phyloP scores from a whole-genome alignment of 257 asterid species.

The Mentha longifolia region DNA sequence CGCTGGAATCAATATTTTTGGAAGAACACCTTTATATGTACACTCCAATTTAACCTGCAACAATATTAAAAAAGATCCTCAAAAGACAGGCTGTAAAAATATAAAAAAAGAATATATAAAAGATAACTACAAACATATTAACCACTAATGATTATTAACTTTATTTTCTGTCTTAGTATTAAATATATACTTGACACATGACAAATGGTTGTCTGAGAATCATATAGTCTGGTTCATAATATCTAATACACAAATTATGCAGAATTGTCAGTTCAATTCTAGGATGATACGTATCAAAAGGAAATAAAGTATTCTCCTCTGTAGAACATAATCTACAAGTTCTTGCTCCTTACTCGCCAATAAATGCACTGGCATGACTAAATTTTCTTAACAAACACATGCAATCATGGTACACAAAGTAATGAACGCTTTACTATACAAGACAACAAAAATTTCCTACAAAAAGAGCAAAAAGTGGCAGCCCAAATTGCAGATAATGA shows the following conservation, averaged over 20 bases:
- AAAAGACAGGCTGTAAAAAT: neutral
- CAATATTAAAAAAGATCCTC: neutral
- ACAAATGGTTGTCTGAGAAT: neutral
- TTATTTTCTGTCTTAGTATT: neutral
- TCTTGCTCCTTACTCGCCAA: no score
- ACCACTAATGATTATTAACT: neutral
- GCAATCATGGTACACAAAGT: no score
- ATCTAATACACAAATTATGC: neutral
- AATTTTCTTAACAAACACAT: no score
- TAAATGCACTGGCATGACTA: no score
- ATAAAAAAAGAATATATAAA: no score
- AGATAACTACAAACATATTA: neutral
- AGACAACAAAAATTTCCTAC: no score
- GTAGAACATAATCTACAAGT: no score
- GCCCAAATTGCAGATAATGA: no score
- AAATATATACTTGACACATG: neutral
- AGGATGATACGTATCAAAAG: no score
- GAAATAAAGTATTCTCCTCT: no score
- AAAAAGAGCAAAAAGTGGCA: no score
- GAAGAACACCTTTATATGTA: slow-evolving; percentile 79
- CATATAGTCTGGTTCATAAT: neutral
- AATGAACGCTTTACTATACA: no score
- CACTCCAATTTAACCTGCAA: slow-evolving; percentile 82
- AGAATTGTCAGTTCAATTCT: neutral
- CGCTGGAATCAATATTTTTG: slow-evolving; percentile 71